A percentile compares a stretch with the other conserved stretches of the same genome.
These are phyloP conservation scores for Rhodosporidiobolus sp. DNA, from an alignment of 768 basidiomycete genomes.

Conservation along the genomic window DNA sequence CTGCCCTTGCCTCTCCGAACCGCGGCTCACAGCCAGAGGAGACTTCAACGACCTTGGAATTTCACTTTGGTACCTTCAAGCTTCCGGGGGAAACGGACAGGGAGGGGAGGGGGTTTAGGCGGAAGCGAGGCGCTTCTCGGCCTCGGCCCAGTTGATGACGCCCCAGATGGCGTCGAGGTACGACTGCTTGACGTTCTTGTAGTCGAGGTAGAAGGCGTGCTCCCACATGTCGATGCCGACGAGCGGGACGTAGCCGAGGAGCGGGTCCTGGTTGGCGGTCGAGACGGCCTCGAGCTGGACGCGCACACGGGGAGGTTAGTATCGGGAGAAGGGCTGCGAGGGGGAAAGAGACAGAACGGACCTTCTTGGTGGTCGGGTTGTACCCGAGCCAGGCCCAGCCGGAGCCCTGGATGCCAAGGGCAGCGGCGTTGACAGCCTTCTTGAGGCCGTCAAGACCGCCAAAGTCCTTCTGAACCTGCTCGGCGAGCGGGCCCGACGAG, in stretches of 20 bases:
- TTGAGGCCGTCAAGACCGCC: slow-evolving; percentile 84
- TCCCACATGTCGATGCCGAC: slow-evolving; percentile 98
- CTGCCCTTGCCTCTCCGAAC: too few species aligned
- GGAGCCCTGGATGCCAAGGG: slow-evolving; percentile 89
- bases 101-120: slow-evolving; percentile 12
- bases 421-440: slow-evolving; percentile 76
- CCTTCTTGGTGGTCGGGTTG: slow-evolving; percentile 40
- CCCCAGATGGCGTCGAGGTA: slow-evolving; percentile 91
- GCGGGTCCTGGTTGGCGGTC: slow-evolving; percentile 93
- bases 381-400: slow-evolving; percentile 97
- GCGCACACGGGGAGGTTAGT: too few species aligned
- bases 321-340: background rate
- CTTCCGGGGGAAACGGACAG: too few species aligned
- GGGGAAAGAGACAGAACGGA: slow-evolving; percentile 10
- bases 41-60: too few species aligned
- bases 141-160: slow-evolving; percentile 93
- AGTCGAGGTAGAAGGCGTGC: slow-evolving; percentile 78
- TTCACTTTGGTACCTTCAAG: too few species aligned
- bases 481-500: slow-evolving; percentile 57
- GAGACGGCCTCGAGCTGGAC: slow-evolving; percentile 84
- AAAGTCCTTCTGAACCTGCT: slow-evolving; percentile 74
- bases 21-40: too few species aligned
- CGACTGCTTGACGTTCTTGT: slow-evolving; percentile 87
- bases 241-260: slow-evolving; percentile 76
- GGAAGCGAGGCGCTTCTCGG: slow-evolving; percentile 54